Evolutionary conservation across 106 monocot genomes (phyloP), one percentile per base, ranked within the genome.

Genomic region (Apostasia ramifera): DNA sequence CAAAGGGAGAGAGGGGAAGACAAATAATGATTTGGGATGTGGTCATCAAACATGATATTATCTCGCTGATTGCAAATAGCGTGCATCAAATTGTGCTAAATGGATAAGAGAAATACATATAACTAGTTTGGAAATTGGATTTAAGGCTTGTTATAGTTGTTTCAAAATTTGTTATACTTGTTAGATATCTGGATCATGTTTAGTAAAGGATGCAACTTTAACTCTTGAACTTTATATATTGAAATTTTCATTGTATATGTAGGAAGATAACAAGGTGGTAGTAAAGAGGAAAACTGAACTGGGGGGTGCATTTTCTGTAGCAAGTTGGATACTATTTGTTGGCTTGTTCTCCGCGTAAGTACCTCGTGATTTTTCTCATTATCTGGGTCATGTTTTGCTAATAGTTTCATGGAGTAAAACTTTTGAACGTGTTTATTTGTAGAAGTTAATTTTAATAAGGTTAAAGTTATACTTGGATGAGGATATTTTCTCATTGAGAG

Each of bases 261-360:
- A 95, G 95, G 92, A 89, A 47, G 91, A 92, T 44, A 73, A 63
- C 60, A 82, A 82, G 72, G 76, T 77, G 26, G 84, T 95, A 55
- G 72, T 66, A 57, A 86, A 89, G 79, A 81, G 95, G 76, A 86
- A 81, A 86, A 95, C 95, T 48, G 95, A 95, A 76, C 64, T 95
- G 54, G 95, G 95, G 53, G 95, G 95, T 46, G 81, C 86, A n/a
- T 92, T 88, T 70, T 95, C 95, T 55, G 80, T 92, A 47, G 95
- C 95, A 72, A 86, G 84, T 78, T 83, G 77, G 78, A 89, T 95
- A 72, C 57, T 95, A 40, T 95, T 92, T 60, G 6, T 81, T 61
- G 95, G 95, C 52, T 67, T 95, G 73, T 82, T 95, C n/a, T 80
- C 92, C 49, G 91, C 79, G 95, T 92, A 55, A 92, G 95, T 86